A percentile compares a stretch with the other conserved stretches of the same genome.
Evolutionary conservation across 352 stramenopile genomes (phyloP).

Genomic region (Globisporangium mamillatum): DNA sequence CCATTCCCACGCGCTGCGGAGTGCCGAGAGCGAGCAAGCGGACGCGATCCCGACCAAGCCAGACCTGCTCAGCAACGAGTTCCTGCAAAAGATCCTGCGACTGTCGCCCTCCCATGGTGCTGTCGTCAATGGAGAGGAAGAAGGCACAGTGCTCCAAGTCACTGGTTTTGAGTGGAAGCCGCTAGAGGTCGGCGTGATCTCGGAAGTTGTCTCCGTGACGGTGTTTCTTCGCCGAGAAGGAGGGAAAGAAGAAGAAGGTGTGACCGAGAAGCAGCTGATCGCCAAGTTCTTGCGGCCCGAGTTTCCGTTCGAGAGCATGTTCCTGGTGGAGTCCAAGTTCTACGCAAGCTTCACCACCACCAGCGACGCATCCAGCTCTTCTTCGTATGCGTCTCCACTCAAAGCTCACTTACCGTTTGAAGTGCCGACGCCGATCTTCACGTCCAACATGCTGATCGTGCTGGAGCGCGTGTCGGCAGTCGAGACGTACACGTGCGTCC

Average conservation of each 20-base stretch:
- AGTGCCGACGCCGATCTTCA: slow-evolving; percentile 51
- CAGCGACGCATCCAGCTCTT: slow-evolving; percentile 6
- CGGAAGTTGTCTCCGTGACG: slow-evolving; percentile 58
- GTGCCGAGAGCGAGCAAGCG: slow-evolving; percentile 5
- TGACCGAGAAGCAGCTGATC: slow-evolving; percentile 37
- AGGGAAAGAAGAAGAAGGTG: not conserved
- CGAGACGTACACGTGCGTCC: slow-evolving; percentile 53
- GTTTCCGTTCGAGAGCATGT: slow-evolving; percentile 82
- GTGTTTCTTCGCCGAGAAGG: slow-evolving; percentile 25
- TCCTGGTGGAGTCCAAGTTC: slow-evolving; percentile 73
- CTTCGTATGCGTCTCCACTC: not conserved
- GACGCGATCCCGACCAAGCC: slow-evolving; percentile 30
- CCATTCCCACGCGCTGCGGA: slow-evolving; percentile 9
- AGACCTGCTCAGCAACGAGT: slow-evolving; percentile 43
- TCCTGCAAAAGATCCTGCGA: slow-evolving; percentile 44
- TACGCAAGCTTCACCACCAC: slow-evolving; percentile 44
- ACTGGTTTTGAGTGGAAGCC: slow-evolving; percentile 50
- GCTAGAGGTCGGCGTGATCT: slow-evolving; percentile 79
- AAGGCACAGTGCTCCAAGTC: slow-evolving; percentile 26
- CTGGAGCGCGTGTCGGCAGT: slow-evolving; percentile 54
- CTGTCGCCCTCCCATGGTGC: no score
- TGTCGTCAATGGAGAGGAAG: not conserved
- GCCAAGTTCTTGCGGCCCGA: slow-evolving; percentile 77
- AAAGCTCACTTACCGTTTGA: slow-evolving; percentile 44
- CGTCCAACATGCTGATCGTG: slow-evolving; percentile 69